These are phyloP conservation scores for Sarocladiaceae sp. DNA, from an alignment of 2,329 filamentous ascomycete species.

Conservation along the genomic window DNA sequence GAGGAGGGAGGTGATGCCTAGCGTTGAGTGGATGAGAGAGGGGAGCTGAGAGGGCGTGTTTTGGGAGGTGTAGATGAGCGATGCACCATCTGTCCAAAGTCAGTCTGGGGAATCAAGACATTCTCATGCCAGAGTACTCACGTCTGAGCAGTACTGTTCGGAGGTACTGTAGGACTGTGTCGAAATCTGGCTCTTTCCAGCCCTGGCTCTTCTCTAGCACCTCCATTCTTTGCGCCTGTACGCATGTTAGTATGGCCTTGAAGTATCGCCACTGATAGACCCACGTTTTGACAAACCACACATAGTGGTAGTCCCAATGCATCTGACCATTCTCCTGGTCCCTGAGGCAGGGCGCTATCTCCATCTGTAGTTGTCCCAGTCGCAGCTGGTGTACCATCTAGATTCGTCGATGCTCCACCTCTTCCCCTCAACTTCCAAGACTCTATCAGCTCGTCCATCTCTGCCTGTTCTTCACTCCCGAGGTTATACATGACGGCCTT, in stretches of 20 bases:
- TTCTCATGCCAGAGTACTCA: constrained; percentile 37
- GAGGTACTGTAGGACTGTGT: constrained; percentile 90
- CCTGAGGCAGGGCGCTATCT: constrained; percentile 70
- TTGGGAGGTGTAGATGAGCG: constrained; percentile 79
- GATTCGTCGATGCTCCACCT: constrained; percentile 55
- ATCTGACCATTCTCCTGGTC: constrained; percentile 91
- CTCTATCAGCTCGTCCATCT: constrained; percentile 82
- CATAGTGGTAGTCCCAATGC: constrained; percentile 81
- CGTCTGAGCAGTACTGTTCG: constrained; percentile 84
- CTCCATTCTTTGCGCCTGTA: constrained; percentile 82
- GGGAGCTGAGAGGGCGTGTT: constrained; percentile 73
- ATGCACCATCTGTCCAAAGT: constrained; percentile 63
- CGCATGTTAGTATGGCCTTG: constrained; percentile 17
- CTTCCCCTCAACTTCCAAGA: constrained; percentile 74
- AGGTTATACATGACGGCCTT: constrained; percentile 71
- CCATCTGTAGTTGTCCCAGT: constrained; percentile 51
- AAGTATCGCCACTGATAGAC: constrained; percentile 24
- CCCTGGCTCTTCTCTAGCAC: constrained; percentile 81
- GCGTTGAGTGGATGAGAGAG: constrained; percentile 75
- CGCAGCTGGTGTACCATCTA: constrained; percentile 58
- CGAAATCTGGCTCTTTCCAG: constrained; percentile 96
- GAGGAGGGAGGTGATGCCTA: constrained; percentile 80
- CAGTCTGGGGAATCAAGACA: constrained; percentile 15
- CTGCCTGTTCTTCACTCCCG: constrained; percentile 70
- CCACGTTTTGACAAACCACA: constrained; percentile 92